Evolutionary conservation across 116 monocot genomes (phyloP), one percentile per base, ranked within the genome.

Genomic region (Posidonia oceanica): DNA sequence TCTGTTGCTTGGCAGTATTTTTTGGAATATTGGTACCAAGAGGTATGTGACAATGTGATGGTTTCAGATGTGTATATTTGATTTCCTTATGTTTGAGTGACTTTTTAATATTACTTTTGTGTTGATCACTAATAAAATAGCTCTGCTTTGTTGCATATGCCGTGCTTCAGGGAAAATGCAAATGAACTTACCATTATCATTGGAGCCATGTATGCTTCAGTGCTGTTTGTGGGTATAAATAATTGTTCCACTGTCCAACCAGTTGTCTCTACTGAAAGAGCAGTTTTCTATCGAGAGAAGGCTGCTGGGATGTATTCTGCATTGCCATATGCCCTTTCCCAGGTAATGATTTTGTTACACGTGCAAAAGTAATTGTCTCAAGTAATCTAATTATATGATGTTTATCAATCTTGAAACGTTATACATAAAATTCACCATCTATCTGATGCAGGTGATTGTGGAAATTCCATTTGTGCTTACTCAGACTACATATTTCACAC

Each of bases 251-350:
- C 82, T 21, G 86, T 93, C 16, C 88, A 86, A 53, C 93, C 93
- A 42, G 54, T 93, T 16, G 79, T 86, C 20, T 64, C 88, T 0
- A 70, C 84, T 20, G 93, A 88, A 80, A 84, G 93, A 71, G 80
- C 79, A 5, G 88, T 88, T 18, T 93, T 84, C 79, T 93, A 93
- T 61, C 69, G 93, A 44, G 93, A 93, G 68, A 82, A 83, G 70
- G 93, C 93, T 22, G 88, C 93, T 5, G 93, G 88, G 29, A 89
- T 93, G 93, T 93, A 93, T 75, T 86, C 93, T 59, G 86, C 93
- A 3, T 39, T 93, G 41, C 88, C 93, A 18, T 75, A 72, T 62
- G 72, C 72, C 17, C 72, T 73, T 68, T 39, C 72, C 29, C 72
- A 68, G 67, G 71, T 71, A 72, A 61, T 29, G 2, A 18, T 51